phyloP scores from a whole-genome alignment of 2,329 filamentous ascomycete genomes.

The Fusarium coicis region DNA sequence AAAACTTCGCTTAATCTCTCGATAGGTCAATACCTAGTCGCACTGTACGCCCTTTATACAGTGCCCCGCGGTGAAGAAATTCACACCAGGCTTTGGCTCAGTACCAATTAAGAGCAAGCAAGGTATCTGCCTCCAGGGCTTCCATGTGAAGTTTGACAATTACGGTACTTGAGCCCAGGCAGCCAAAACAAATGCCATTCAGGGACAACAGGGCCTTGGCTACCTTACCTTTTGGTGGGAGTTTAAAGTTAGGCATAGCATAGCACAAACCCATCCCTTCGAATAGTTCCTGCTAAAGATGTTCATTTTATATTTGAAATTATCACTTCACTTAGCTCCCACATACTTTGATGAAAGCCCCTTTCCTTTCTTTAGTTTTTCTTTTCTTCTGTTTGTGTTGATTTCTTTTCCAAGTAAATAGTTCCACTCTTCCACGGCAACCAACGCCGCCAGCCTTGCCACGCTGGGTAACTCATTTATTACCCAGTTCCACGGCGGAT shows the following conservation, averaged over 20 bases:
- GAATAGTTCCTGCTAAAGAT: not conserved
- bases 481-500: slow-evolving; percentile 30
- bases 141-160: not conserved
- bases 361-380: slow-evolving; percentile 21
- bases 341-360: slow-evolving; percentile 9
- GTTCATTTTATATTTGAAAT: slow-evolving; percentile 21
- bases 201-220: slow-evolving; percentile 13
- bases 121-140: slow-evolving; percentile 1
- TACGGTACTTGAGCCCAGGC: not conserved
- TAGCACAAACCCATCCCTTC: slow-evolving; percentile 11
- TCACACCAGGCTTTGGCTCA: slow-evolving; percentile 28
- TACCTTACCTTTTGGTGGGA: not conserved
- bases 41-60: slow-evolving; percentile 24
- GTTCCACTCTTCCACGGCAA: slow-evolving; percentile 45
- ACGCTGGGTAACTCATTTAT: slow-evolving; percentile 41
- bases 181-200: slow-evolving; percentile 10
- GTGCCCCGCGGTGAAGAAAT: slow-evolving; percentile 31
- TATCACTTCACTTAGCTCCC: slow-evolving; percentile 18
- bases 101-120: slow-evolving; percentile 2
- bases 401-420: slow-evolving; percentile 36
- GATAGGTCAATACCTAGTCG: not conserved
- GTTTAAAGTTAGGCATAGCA: not conserved
- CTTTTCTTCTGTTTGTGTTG: slow-evolving; percentile 41
- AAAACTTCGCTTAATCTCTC: slow-evolving; percentile 31
- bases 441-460: slow-evolving; percentile 37